Conservation (phyloP, 192 early-diverging fungal species). For the Jimgerdemannia flammicorona region DNA sequence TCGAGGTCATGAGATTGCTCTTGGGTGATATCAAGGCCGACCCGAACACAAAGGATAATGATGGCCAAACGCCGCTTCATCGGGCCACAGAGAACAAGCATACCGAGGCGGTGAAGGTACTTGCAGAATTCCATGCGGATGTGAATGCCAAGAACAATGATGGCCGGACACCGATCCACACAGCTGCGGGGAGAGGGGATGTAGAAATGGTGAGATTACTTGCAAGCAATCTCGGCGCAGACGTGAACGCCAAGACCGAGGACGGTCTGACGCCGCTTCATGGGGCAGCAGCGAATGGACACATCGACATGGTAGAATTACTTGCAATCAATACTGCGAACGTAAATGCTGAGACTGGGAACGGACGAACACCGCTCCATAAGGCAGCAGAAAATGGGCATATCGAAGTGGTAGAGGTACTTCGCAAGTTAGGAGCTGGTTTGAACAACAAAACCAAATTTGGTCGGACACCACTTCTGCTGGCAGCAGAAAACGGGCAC, state of each 20-base stretch:
- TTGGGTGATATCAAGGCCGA: not conserved
- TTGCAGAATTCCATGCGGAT: not conserved
- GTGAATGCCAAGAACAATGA: not conserved
- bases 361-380: not conserved
- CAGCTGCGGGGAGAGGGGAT: not conserved
- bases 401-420: not conserved
- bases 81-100: not conserved
- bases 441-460: not conserved
- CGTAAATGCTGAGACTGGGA: not conserved
- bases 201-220: not conserved
- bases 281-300: not conserved
- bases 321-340: not conserved
- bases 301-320: not conserved
- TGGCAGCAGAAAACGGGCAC: not conserved
- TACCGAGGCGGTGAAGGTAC: not conserved
- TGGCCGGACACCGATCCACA: not conserved
- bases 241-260: conserved; percentile 56
- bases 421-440: not conserved
- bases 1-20: not conserved
- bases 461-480: not conserved
- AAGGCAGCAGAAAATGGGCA: not conserved
- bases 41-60: not conserved
- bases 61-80: not conserved
- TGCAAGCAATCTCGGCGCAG: conserved; percentile 37
- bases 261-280: conserved; percentile 60